Percentiles rank a stretch among this genome's conserved stretches.
These are phyloP conservation scores for Verticillium nubilum DNA, from an alignment of 2,329 filamentous ascomycete species.

Conservation along the genomic window DNA sequence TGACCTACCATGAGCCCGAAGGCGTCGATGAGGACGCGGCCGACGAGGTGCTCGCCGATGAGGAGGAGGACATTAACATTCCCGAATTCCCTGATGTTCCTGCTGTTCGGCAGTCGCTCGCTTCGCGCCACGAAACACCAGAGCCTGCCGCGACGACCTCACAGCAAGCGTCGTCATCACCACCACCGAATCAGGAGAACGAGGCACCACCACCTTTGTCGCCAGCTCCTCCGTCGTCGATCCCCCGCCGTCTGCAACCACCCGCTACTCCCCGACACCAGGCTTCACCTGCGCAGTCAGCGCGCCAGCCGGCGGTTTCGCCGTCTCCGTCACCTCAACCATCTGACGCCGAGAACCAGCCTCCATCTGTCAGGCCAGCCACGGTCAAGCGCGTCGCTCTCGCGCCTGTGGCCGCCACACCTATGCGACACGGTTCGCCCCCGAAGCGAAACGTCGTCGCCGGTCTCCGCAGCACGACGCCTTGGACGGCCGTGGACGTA, in stretches of 20 bases:
- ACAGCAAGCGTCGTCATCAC: constrained; percentile 3
- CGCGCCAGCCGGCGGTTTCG: constrained; percentile 49
- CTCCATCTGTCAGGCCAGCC: constrained; percentile 61
- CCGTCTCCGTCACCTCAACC: constrained; percentile 68
- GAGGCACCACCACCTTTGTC: constrained; percentile 20
- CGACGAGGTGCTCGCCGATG: constrained; percentile 1
- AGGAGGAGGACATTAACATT: constrained; percentile 3
- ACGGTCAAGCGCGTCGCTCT: constrained; percentile 42
- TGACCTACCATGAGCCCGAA: constrained; percentile 11
- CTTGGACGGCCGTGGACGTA: constrained; percentile 73
- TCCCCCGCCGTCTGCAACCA: constrained; percentile 12
- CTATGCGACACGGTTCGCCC: constrained; percentile 40
- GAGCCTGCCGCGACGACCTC: constrained; percentile 2
- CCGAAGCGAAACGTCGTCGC: constrained; percentile 55
- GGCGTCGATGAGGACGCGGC: constrained; percentile 14
- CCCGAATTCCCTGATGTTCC: constrained; percentile 1
- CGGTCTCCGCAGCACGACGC: constrained; percentile 48
- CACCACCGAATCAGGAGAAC: constrained; percentile 1
- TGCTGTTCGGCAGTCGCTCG: constrained; percentile 5
- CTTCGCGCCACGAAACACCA: constrained; percentile 11
- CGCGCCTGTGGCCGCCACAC: constrained; percentile 33
- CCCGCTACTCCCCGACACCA: constrained; percentile 37
- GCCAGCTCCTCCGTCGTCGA: constrained; percentile 5
- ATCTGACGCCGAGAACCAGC: constrained; percentile 75
- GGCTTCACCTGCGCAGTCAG: constrained; percentile 39